Evolutionary conservation across 2,329 filamentous ascomycete genomes (phyloP), one percentile per base, ranked within the genome.

Genomic region (Arthrobotrys pseudoclavata): DNA sequence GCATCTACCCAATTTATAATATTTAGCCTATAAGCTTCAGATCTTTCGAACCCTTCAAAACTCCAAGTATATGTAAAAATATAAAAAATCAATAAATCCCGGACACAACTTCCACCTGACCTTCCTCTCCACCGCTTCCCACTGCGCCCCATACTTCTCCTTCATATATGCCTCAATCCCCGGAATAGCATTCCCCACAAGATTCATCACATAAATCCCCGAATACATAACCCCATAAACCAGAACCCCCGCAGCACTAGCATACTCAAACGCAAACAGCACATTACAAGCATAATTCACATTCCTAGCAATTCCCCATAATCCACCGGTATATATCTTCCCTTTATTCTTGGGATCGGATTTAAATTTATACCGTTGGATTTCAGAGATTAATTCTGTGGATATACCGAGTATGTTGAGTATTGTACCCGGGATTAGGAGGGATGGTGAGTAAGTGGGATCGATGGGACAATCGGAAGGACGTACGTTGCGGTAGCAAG

Each of bases 261-360:
- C 69, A 31, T 74, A 74, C 34, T 61, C 69, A 53, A 61, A 67
- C 52, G 50, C 13, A 31, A 74, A 74, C 4, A 61, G 12, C 5
- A 74, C 13, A 53, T 74, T 74, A 52, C 69, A 74, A 67, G 69
- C 42, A 67, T 74, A 74, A 61, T 62, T 74, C 50, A 52, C 60
- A 61, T 74, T 67, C 40, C 69, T 57, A 26, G 67, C 69, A 10
- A 18, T 31, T 2, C 69, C 62, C 69, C 69, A 74, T 10, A 74
- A 10, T 20, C 69, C 50, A 3, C 69, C 69, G 4, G 69, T 67
- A 31, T 74, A 74, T 15, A 74, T 42, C 42, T 74, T 74, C 26
- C 69, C 69, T 7, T 74, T 26, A 50, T 74, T 74, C 61, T 20
- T 67, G 4, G 37, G 18, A 12, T 74, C 52, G 12, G 20, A 22